Evolutionary conservation across 305 asterid species (phyloP).

Genomic region (Solanum hybrid): DNA sequence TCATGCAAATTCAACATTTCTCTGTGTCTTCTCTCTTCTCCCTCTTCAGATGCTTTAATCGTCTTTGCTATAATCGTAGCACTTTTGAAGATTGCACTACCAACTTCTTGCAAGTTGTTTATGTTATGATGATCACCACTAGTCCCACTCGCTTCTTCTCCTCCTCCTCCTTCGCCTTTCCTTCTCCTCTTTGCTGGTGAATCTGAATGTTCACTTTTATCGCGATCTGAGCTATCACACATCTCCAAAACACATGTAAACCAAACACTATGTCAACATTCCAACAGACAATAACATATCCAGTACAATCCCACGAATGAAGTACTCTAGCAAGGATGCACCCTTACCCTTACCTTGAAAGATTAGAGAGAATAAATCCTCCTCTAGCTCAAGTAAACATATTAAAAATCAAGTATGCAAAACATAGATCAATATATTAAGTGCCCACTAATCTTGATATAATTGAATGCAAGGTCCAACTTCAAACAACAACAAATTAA

Average conservation of each 20-base stretch:
- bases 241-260: slow-evolving; percentile 6
- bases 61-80: slow-evolving; percentile 64
- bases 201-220: slow-evolving; percentile 28
- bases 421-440: background rate
- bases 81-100: slow-evolving; percentile 56
- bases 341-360: background rate
- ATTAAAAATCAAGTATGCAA: background rate
- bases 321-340: background rate
- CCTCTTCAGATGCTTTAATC: slow-evolving; percentile 58
- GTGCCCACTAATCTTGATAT: background rate
- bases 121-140: background rate
- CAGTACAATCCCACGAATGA: background rate
- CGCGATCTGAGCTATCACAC: slow-evolving; percentile 23
- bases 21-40: slow-evolving; percentile 64
- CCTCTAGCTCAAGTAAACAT: background rate
- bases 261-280: background rate
- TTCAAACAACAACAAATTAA: background rate
- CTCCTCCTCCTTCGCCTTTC: slow-evolving; percentile 7
- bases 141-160: background rate
- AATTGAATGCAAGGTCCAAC: background rate
- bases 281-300: background rate
- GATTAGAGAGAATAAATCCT: background rate
- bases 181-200: slow-evolving; percentile 38
- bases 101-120: slow-evolving; percentile 32
- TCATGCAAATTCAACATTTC: slow-evolving; percentile 55